Evolutionary conservation across 441 rosid genomes (phyloP).

Genomic region (Populus hybrid): DNA sequence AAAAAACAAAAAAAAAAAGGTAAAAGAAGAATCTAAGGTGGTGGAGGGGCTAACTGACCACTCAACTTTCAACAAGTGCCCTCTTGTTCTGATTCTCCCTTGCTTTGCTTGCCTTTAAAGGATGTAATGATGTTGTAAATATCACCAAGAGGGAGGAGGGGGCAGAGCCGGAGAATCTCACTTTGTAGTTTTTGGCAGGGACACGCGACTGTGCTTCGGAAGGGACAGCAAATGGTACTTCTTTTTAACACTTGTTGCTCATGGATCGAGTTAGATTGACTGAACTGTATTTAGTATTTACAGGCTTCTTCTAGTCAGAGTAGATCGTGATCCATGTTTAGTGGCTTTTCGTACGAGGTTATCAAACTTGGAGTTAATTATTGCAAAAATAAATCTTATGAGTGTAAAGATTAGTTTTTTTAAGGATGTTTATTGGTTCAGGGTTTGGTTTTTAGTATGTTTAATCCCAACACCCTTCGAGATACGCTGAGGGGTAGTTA

Average conservation of each 20-base stretch:
- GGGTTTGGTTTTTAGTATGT: neutral
- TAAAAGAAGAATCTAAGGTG: neutral
- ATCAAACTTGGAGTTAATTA: neutral
- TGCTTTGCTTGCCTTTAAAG: slow-evolving; percentile 26
- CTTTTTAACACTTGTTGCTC: neutral
- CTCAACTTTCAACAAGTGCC: neutral
- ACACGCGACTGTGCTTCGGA: neutral
- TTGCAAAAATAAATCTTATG: neutral
- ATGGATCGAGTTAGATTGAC: neutral
- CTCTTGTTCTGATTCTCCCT: neutral
- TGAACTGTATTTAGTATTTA: neutral
- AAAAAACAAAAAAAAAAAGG: too few species aligned
- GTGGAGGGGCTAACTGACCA: neutral
- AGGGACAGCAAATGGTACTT: neutral
- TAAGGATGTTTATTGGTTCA: neutral
- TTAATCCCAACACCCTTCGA: neutral
- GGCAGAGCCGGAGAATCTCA: neutral
- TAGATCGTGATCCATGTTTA: neutral
- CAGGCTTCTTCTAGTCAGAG: neutral
- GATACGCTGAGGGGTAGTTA: too few species aligned
- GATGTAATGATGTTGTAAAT: slow-evolving; percentile 6
- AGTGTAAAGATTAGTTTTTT: neutral
- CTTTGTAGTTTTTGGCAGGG: neutral
- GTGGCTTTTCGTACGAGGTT: neutral
- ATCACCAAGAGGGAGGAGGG: neutral